These are phyloP conservation scores for Juncus effusus DNA, from an alignment of 176 grass and related monocot species.

Conservation along the genomic window DNA sequence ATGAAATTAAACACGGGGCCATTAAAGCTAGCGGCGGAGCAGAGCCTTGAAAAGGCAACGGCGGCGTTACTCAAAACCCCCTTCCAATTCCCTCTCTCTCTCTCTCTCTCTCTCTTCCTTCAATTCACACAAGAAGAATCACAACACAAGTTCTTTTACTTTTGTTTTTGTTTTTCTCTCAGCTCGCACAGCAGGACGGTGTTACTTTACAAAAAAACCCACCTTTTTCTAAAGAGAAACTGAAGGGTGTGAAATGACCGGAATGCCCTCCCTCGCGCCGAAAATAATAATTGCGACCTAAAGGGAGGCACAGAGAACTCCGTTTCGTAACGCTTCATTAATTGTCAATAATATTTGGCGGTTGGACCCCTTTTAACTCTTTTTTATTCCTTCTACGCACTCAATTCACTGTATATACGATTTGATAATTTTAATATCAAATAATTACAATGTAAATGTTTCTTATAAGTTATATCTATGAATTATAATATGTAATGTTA, in stretches of 20 bases:
- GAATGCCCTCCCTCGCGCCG: constrained; percentile 22
- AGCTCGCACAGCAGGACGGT: constrained; percentile 1
- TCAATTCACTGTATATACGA: no score
- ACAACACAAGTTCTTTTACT: constrained; percentile 25
- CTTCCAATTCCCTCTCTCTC: constrained; percentile 1
- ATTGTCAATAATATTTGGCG: not conserved
- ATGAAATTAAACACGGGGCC: constrained; percentile 5
- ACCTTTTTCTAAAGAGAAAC: constrained; percentile 18
- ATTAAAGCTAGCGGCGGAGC: constrained; percentile 30
- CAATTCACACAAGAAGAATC: constrained; percentile 24
- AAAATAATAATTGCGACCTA: constrained; percentile 29
- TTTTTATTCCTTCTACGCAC: no score
- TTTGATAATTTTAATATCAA: no score
- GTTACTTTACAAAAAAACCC: constrained; percentile 23
- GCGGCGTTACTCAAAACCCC: constrained; percentile 25
- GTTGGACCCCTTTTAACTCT: no score
- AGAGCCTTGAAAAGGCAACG: constrained; percentile 27
- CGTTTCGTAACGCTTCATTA: constrained; percentile 12
- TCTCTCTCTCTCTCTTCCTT: constrained; percentile 10
- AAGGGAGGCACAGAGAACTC: constrained; percentile 19
- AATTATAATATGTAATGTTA: no score
- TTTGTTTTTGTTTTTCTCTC: constrained; percentile 6
- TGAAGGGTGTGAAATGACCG: constrained; percentile 1
- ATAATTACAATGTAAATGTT: no score
- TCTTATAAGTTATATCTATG: no score